Conservation (phyloP, 225 moss, liverwort and hornwort species). For the Pseudoscleropodium purum region DNA sequence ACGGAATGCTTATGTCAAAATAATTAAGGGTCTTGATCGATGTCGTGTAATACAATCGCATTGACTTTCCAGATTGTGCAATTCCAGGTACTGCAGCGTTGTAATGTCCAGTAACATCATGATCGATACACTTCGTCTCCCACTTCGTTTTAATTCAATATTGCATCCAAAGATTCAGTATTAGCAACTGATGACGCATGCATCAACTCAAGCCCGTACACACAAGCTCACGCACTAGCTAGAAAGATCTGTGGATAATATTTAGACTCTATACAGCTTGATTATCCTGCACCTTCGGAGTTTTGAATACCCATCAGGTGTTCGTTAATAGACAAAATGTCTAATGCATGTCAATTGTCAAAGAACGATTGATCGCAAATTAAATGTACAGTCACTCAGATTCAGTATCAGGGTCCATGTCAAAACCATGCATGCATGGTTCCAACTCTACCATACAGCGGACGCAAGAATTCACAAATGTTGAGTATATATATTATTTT, state of each 20-base stretch:
- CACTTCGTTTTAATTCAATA: constrained; percentile 17
- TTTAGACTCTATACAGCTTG: neutral
- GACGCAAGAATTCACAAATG: neutral
- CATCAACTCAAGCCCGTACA: neutral
- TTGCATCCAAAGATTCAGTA: neutral
- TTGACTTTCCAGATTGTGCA: constrained; percentile 42
- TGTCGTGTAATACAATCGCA: constrained; percentile 42
- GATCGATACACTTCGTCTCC: neutral
- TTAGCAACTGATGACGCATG: neutral
- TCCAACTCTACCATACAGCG: neutral
- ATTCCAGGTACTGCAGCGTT: neutral
- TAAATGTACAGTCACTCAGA: too few species aligned
- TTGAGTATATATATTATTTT: neutral
- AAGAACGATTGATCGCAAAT: neutral
- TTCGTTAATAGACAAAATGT: neutral
- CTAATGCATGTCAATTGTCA: neutral
- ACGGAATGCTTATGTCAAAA: too few species aligned
- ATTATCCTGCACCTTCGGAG: neutral
- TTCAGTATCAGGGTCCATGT: too few species aligned
- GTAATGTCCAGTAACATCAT: neutral
- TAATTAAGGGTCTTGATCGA: constrained; percentile 31
- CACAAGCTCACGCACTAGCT: neutral
- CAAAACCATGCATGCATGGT: neutral
- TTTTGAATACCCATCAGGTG: neutral
- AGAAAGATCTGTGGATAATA: neutral